Conservation (phyloP, 345 rosid species). For the Populus alba region DNA sequence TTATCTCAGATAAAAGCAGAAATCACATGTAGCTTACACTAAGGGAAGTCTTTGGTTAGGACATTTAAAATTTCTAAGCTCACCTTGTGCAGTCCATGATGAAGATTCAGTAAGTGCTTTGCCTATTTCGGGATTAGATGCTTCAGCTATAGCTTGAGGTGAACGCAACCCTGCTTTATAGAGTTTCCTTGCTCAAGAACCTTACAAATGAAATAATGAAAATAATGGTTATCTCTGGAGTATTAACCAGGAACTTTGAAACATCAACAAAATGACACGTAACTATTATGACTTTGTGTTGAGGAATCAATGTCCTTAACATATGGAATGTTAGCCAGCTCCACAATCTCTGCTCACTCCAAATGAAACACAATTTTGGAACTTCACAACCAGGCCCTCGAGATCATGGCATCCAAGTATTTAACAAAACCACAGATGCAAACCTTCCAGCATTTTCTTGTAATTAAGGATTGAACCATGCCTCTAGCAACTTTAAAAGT, state of each 20-base stretch:
- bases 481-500: conserved; percentile 93
- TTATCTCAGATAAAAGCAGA: background rate
- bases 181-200: conserved; percentile 94
- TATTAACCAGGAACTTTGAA: background rate
- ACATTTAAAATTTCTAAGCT: conserved; percentile 12
- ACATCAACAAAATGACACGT: background rate
- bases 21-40: background rate
- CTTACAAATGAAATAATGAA: conserved; percentile 40
- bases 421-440: conserved; percentile 97
- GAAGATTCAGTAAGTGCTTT: conserved; percentile 92
- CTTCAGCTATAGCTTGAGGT: conserved; percentile 89
- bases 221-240: background rate
- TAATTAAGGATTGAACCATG: conserved; percentile 89
- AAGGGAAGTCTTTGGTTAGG: background rate
- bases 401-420: conserved; percentile 98
- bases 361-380: conserved; percentile 95
- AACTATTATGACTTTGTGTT: background rate
- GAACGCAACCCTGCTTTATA: conserved; percentile 96
- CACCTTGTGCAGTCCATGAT: conserved; percentile 81
- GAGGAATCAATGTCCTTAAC: conserved; percentile 57
- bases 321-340: conserved; percentile 86
- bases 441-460: conserved; percentile 98
- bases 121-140: conserved; percentile 73
- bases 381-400: conserved; percentile 84
- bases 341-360: conserved; percentile 98